Evolutionary conservation across 352 stramenopile genomes (phyloP).

Genomic region (Globisporangium cylindrosporum): DNA sequence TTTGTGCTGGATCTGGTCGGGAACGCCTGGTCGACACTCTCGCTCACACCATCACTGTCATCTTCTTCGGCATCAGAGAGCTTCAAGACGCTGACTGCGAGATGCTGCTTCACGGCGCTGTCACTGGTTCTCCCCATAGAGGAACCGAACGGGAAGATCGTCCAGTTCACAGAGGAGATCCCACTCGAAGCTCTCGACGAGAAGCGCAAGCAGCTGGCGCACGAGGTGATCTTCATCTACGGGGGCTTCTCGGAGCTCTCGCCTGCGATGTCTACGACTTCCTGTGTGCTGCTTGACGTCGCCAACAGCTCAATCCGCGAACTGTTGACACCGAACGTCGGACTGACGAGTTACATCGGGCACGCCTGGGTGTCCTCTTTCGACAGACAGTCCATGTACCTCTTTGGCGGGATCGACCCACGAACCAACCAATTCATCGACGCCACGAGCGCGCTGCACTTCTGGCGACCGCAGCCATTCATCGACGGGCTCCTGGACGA

Average conservation of each 20-base stretch:
- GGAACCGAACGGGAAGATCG: constrained; percentile 17
- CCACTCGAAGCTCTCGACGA: constrained; percentile 16
- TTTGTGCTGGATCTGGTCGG: constrained; percentile 47
- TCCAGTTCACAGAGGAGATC: constrained; percentile 21
- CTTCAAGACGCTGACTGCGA: constrained; percentile 19
- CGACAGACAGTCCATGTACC: constrained; percentile 47
- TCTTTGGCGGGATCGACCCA: constrained; percentile 52
- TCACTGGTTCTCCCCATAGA: constrained; percentile 31
- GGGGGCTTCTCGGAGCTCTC: constrained; percentile 45
- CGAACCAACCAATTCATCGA: constrained; percentile 30
- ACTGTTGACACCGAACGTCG: constrained; percentile 29
- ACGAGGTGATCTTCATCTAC: constrained; percentile 46
- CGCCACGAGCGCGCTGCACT: constrained; percentile 44
- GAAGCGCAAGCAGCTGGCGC: neutral
- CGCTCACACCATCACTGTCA: constrained; percentile 6
- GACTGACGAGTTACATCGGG: constrained; percentile 39
- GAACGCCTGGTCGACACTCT: constrained; percentile 43
- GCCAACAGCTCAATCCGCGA: constrained; percentile 25
- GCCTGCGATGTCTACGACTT: constrained; percentile 20
- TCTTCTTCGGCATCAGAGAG: constrained; percentile 3
- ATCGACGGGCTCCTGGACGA: constrained; percentile 26
- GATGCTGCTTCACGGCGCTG: constrained; percentile 35
- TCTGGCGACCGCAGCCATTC: constrained; percentile 53
- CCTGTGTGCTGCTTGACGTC: constrained; percentile 43
- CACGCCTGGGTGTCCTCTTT: constrained; percentile 35